Conservation (phyloP, 768 basidiomycete genomes). For the Hebeloma cylindrosporum region DNA sequence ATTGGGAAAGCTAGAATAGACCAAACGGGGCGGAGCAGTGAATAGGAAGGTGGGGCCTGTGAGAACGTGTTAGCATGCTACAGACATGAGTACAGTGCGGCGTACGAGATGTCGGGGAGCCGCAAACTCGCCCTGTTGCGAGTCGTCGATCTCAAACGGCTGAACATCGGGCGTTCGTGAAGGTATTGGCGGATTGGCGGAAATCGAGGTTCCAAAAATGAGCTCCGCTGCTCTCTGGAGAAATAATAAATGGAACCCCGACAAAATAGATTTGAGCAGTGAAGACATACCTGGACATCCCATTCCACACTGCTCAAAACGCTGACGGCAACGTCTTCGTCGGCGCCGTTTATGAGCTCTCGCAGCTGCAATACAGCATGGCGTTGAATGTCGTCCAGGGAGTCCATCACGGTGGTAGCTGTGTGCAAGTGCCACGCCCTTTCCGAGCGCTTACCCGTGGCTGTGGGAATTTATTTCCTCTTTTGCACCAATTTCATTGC, state of each 20-base stretch:
- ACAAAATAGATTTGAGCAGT: neutral
- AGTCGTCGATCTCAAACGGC: constrained; percentile 54
- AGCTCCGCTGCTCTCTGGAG: constrained; percentile 58
- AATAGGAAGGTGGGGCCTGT: constrained; percentile 18
- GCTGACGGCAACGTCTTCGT: constrained; percentile 59
- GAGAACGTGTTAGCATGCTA: constrained; percentile 1
- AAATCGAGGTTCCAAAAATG: constrained; percentile 44
- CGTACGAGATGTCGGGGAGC: constrained; percentile 18
- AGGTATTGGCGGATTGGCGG: constrained; percentile 11
- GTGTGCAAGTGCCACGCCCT: no score
- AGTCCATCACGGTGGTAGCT: constrained; percentile 9
- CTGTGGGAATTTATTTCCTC: no score
- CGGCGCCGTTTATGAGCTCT: constrained; percentile 58
- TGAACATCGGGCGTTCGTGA: constrained; percentile 25
- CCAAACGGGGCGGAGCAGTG: constrained; percentile 38
- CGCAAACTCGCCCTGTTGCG: constrained; percentile 33
- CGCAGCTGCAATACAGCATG: constrained; percentile 47
- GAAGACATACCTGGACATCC: constrained; percentile 61
- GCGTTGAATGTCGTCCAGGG: constrained; percentile 23
- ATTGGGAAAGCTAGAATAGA: constrained; percentile 60
- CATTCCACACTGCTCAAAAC: constrained; percentile 65
- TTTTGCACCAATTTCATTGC: no score
- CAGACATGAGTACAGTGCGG: constrained; percentile 4
- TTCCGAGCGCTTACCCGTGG: no score
- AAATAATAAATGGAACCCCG: neutral